A percentile compares a stretch with the other conserved stretches of the same genome.
Conservation (phyloP, 108 stramenopile genomes). For the Discostella stelligeroides region DNA sequence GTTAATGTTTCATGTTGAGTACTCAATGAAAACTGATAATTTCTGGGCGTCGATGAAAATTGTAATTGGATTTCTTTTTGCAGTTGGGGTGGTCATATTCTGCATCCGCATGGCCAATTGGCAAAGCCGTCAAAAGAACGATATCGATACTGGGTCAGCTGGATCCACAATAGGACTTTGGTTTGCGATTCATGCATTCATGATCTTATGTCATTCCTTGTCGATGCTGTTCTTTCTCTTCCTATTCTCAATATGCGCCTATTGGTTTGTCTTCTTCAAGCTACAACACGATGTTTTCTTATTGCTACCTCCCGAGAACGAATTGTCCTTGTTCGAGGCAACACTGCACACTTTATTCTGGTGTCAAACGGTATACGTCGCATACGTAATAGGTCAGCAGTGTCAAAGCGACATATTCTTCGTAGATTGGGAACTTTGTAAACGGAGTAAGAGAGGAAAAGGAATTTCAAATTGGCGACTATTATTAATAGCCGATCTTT, state of each 20-base stretch:
- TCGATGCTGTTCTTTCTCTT: constrained; percentile 51
- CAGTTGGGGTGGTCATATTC: constrained; percentile 47
- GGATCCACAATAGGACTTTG: constrained; percentile 30
- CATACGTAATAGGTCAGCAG: constrained; percentile 53
- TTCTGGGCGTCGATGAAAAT: constrained; percentile 60
- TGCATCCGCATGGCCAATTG: constrained; percentile 53
- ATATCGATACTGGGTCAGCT: constrained; percentile 13
- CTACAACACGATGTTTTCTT: constrained; percentile 68
- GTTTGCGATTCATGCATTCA: constrained; percentile 46
- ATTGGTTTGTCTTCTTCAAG: constrained; percentile 83
- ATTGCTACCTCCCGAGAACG: constrained; percentile 62
- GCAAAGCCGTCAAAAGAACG: constrained; percentile 47
- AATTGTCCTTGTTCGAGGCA: constrained; percentile 53
- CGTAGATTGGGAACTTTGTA: constrained; percentile 78
- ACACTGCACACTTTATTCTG: constrained; percentile 55
- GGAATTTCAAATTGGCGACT: constrained; percentile 59
- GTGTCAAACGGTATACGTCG: constrained; percentile 56
- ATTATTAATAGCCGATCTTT: constrained; percentile 78
- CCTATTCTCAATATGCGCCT: constrained; percentile 52
- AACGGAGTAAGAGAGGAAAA: constrained; percentile 12
- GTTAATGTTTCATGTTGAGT: constrained; percentile 57
- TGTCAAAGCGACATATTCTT: constrained; percentile 67
- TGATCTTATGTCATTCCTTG: constrained; percentile 57
- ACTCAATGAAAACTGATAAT: constrained; percentile 55
- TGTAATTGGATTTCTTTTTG: constrained; percentile 57